A percentile compares a stretch with the other conserved stretches of the same genome.
Conservation (phyloP, 1,284 basidiomycete genomes). For the Cystobasidium slooffiae region DNA sequence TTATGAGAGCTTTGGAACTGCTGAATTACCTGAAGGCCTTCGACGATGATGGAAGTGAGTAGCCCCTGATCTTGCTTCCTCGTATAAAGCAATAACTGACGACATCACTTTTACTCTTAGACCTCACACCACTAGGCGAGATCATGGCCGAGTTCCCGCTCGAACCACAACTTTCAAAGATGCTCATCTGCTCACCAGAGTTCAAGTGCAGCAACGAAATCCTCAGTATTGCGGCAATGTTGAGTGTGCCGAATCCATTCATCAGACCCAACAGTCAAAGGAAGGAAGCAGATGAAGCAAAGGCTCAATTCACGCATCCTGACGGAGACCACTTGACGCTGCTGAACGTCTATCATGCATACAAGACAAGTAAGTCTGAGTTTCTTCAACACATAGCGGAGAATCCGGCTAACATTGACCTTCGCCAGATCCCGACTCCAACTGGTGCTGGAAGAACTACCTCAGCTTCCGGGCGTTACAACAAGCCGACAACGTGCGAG, state of each 20-base stretch:
- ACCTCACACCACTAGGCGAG: conserved; percentile 80
- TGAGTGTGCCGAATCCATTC: conserved; percentile 95
- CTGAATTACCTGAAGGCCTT: conserved; percentile 90
- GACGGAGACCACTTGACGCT: conserved; percentile 95
- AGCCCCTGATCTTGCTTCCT: not conserved
- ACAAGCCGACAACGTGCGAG: conserved; percentile 95
- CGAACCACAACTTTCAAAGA: conserved; percentile 95
- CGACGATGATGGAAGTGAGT: conserved; percentile 80
- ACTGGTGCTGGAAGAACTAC: conserved; percentile 94
- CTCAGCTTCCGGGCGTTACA: conserved; percentile 80
- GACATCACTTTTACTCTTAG: not conserved
- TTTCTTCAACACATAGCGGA: not conserved
- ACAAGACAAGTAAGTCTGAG: conserved; percentile 74
- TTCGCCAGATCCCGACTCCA: conserved; percentile 75
- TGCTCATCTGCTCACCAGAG: conserved; percentile 91
- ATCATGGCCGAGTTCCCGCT: conserved; percentile 99
- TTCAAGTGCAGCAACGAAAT: conserved; percentile 97
- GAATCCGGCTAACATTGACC: no score
- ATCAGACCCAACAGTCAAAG: conserved; percentile 84
- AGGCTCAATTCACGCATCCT: conserved; percentile 84
- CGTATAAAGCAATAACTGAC: not conserved
- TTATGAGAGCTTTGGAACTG: conserved; percentile 96
- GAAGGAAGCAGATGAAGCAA: conserved; percentile 89
- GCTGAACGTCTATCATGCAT: conserved; percentile 94
- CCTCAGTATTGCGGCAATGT: conserved; percentile 91